Evolutionary conservation across 257 asterid species (phyloP), one percentile per base, ranked within the genome.

Genomic region (Forsythia suspensa): DNA sequence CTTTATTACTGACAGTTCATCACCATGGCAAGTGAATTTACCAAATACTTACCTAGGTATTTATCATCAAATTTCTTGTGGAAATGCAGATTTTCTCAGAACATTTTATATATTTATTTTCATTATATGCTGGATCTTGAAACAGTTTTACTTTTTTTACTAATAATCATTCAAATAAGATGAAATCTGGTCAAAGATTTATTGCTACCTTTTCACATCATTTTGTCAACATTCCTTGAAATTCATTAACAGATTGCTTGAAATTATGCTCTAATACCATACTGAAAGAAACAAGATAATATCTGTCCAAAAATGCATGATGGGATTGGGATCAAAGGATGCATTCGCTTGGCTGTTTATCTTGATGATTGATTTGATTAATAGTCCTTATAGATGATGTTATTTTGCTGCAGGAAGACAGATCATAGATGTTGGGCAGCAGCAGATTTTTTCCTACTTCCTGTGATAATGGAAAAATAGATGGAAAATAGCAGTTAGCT

Each of bases 1-100:
- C 90, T 91, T 63, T 90, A 92, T 85, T 92, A 91, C 84, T 92
- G 79, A 88, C 79, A 55, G 71, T 82, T 77, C 76, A 40, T 61
- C 73, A 48, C 20, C 85, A 70, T 72, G 86, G 81, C 69, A 70
- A 51, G 76, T 51, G 73, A 40, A 71, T 38, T 24, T 41, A 51
- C 71, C 44, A 71, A 52, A 70, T 83, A 72, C 76, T 75, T 39
- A 39, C 24, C 36, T 71, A 74, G 91, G 91, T 89, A 85, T 7
- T 48, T 69, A 10, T 75, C 40, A 21, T 37, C 13, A 39, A 18
- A 11, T 5, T 12, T 66, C 43, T 61, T 43, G 38, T 59, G 66
- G 66, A 6, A 57, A 57, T 57, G 66, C 66, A 57, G 29, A 16
- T 29, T 29, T 29, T 29, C 34, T 29, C 34, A 29, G 34, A 29